These are phyloP conservation scores for Biancaea sappan DNA, from an alignment of 306 rosid genomes.

Conservation along the genomic window DNA sequence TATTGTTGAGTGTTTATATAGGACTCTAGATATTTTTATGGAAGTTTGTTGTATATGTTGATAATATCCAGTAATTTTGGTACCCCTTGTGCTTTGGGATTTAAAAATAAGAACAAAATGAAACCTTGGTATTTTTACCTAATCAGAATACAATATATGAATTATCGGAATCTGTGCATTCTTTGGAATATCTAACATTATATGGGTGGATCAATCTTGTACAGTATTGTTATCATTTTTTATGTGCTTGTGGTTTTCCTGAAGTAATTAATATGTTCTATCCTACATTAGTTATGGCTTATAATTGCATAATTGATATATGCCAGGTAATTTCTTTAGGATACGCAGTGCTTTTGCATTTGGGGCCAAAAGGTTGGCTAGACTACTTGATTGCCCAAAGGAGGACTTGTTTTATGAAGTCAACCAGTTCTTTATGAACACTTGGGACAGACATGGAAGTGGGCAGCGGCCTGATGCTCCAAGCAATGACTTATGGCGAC, in stretches of 20 bases:
- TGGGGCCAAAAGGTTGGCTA: constrained; percentile 78
- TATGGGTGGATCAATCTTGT: not conserved
- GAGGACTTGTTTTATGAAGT: constrained; percentile 69
- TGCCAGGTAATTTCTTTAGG: constrained; percentile 81
- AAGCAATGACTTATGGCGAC: constrained; percentile 44
- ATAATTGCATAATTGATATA: constrained; percentile 24
- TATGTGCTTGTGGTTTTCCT: not conserved
- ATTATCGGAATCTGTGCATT: not conserved
- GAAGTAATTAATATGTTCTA: not conserved
- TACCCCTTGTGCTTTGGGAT: not conserved
- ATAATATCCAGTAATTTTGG: not conserved
- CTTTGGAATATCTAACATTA: not conserved
- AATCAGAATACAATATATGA: not conserved
- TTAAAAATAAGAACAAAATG: not conserved
- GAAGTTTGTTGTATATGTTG: not conserved
- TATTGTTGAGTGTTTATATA: not conserved
- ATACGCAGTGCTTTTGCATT: constrained; percentile 88
- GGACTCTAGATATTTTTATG: not conserved
- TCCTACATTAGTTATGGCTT: constrained; percentile 8
- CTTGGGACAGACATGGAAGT: constrained; percentile 89
- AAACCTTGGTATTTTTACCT: not conserved
- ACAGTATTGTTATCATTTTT: not conserved
- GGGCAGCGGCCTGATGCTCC: constrained; percentile 90
- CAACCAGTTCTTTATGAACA: constrained; percentile 78
- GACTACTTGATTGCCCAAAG: constrained; percentile 72